Evolutionary conservation across 2,329 filamentous ascomycete genomes (phyloP).

Genomic region (Colletotrichum musae): DNA sequence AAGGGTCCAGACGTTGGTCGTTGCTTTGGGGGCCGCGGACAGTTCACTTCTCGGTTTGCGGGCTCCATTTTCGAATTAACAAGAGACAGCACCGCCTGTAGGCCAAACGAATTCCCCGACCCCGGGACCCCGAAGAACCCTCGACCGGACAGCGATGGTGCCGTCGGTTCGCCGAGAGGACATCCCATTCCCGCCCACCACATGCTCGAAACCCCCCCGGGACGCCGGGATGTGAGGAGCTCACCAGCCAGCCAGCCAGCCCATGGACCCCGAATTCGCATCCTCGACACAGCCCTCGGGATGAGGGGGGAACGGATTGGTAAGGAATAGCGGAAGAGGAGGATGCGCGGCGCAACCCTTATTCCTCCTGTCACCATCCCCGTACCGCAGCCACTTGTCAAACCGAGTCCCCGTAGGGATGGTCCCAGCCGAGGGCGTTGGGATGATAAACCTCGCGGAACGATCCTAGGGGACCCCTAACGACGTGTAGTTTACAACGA

Average conservation of each 20-base stretch:
- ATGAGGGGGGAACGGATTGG: slow-evolving; percentile 11
- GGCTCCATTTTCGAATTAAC: slow-evolving; percentile 24
- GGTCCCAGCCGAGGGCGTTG: slow-evolving; percentile 10
- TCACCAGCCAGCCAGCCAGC: not conserved
- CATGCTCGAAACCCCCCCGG: slow-evolving; percentile 18
- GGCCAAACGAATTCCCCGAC: slow-evolving; percentile 27
- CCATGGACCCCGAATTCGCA: slow-evolving; percentile 17
- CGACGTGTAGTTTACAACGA: slow-evolving; percentile 10
- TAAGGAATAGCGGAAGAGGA: slow-evolving; percentile 20
- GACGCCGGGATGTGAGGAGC: slow-evolving; percentile 17
- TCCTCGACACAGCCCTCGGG: slow-evolving; percentile 29
- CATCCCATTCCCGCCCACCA: too few relatives aligned
- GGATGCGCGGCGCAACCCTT: slow-evolving; percentile 7
- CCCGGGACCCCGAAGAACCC: slow-evolving; percentile 24
- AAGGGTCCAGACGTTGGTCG: not conserved
- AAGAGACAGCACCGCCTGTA: slow-evolving; percentile 26
- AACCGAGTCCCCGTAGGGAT: slow-evolving; percentile 19
- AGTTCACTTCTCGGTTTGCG: slow-evolving; percentile 1
- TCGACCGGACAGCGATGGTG: slow-evolving; percentile 8
- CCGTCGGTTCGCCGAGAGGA: slow-evolving; percentile 30
- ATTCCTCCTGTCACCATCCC: slow-evolving; percentile 5
- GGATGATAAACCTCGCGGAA: not conserved
- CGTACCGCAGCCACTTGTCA: slow-evolving; percentile 4
- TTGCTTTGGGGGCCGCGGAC: slow-evolving; percentile 6
- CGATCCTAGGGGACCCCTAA: not conserved